Evolutionary conservation across 2,329 filamentous ascomycete genomes (phyloP), one percentile per base, ranked within the genome.

Genomic region (Whalleya microplaca): DNA sequence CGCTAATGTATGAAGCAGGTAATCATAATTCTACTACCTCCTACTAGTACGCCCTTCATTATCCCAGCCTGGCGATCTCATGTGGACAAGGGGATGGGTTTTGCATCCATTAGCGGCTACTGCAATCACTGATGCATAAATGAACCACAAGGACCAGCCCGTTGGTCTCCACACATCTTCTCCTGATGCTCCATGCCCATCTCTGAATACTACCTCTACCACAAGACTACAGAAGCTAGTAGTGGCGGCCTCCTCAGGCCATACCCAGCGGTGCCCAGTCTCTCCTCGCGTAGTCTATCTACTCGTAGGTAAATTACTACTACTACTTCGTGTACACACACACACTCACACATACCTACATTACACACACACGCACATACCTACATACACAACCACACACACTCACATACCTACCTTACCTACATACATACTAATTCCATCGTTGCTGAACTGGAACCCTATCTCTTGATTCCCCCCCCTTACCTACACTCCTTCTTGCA

Each of bases 121-220:
- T 49, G 55, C 53, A 61, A 61, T 59, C 59, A 62, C 56, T 60
- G 48, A 46, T 63, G 59, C 59, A 65, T 63, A 50, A 63, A 63
- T 62, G 61, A 62, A 62, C 61, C 63, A 62, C 48, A 65, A 61
- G 59, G 59, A 65, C 61, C 59, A 61, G 58, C 57, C 56, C 55
- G 56, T 53, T 54, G 56, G 56, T 58, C 58, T 53, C 62, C 61
- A 64, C 61, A 64, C 62, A 47, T 23, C 57, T 61, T 45, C 59
- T 62, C 61, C 61, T 64, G 56, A 60, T 56, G 54, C 56, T 55
- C 56, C 56, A 61, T 59, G 47, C 45, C 59, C 56, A 56, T 56
- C 48, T 41, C 48, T 55, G 32, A 16, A 37, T 37, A 37, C 32
- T 12, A 37, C 32, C 32, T 37, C 10, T 37, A 37, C 32, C 10